Conservation (phyloP, 2,329 filamentous ascomycete genomes). For the Aureobasidium sp. region DNA sequence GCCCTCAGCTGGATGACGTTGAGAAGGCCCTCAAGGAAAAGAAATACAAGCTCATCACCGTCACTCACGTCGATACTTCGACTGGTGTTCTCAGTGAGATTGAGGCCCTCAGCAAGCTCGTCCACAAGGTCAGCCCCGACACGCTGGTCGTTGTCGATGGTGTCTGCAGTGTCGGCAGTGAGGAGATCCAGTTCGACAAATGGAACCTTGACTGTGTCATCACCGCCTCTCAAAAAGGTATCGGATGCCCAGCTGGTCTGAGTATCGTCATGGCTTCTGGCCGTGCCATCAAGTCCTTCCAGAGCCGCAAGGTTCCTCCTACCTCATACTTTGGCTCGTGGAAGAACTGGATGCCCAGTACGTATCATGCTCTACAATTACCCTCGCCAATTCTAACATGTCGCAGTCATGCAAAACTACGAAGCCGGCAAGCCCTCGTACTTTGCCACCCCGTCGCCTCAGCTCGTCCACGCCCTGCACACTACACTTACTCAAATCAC, state of each 20-base stretch:
- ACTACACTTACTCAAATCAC: slow-evolving; percentile 82
- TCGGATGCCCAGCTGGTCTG: slow-evolving; percentile 87
- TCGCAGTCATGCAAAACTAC: slow-evolving; percentile 91
- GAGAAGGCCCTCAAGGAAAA: slow-evolving; percentile 83
- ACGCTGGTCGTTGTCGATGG: slow-evolving; percentile 91
- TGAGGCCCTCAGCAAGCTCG: slow-evolving; percentile 70
- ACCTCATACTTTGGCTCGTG: slow-evolving; percentile 91
- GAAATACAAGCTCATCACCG: slow-evolving; percentile 87
- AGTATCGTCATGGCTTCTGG: slow-evolving; percentile 92
- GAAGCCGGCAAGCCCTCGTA: slow-evolving; percentile 96
- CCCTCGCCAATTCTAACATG: not conserved
- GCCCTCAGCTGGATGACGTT: slow-evolving; percentile 78
- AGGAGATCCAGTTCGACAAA: slow-evolving; percentile 92
- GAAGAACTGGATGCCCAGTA: slow-evolving; percentile 94
- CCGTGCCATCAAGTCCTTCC: slow-evolving; percentile 71
- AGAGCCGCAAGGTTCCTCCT: slow-evolving; percentile 71
- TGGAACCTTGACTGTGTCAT: slow-evolving; percentile 91
- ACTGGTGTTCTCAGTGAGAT: slow-evolving; percentile 93
- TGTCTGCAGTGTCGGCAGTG: slow-evolving; percentile 91
- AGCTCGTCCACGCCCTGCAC: slow-evolving; percentile 87
- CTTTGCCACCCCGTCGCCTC: slow-evolving; percentile 92
- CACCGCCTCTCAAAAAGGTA: slow-evolving; percentile 93
- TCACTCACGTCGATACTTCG: slow-evolving; percentile 96
- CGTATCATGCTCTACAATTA: slow-evolving; percentile 22
- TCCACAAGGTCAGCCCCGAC: slow-evolving; percentile 79